These are phyloP conservation scores for Eimeria brunetti DNA, from an alignment of 169 alveolate genomes.

Conservation along the genomic window DNA sequence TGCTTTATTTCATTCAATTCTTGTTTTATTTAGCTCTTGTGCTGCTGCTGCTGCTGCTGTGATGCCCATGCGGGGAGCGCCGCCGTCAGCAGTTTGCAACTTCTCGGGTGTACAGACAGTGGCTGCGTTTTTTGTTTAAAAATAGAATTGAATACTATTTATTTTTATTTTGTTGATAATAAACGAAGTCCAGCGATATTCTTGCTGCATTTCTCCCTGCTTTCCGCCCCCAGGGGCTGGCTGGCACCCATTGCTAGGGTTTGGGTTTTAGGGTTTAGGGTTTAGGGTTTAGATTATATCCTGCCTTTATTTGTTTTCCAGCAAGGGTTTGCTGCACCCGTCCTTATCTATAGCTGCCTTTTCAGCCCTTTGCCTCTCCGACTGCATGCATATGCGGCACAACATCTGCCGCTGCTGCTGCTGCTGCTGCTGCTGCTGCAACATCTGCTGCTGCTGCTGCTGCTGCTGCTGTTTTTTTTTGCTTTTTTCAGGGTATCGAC, in stretches of 20 bases:
- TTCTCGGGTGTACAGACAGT: too few relatives aligned
- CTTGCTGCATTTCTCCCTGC: too few relatives aligned
- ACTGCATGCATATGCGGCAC: not conserved
- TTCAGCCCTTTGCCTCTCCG: not conserved
- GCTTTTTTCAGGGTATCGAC: slow-evolving; percentile 83
- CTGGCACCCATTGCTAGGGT: too few relatives aligned
- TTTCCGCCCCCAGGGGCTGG: too few relatives aligned
- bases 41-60: not conserved
- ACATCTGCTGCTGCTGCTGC: not conserved
- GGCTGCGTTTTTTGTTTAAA: too few relatives aligned
- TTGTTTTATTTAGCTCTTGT: not conserved
- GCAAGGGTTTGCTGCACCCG: not conserved
- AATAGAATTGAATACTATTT: too few relatives aligned
- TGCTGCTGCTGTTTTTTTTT: not conserved
- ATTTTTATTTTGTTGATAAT: too few relatives aligned
- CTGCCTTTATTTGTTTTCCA: not conserved
- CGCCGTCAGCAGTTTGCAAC: not conserved
- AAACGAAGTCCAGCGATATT: too few relatives aligned
- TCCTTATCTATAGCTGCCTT: not conserved
- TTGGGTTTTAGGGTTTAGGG: too few relatives aligned
- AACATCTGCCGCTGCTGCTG: not conserved
- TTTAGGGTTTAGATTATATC: not conserved
- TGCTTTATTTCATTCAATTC: not conserved
- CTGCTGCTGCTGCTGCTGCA: not conserved
- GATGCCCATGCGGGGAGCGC: slow-evolving; percentile 18